phyloP scores from a whole-genome alignment of 2,329 filamentous ascomycete species.

The Rutstroemia sydowiana region DNA sequence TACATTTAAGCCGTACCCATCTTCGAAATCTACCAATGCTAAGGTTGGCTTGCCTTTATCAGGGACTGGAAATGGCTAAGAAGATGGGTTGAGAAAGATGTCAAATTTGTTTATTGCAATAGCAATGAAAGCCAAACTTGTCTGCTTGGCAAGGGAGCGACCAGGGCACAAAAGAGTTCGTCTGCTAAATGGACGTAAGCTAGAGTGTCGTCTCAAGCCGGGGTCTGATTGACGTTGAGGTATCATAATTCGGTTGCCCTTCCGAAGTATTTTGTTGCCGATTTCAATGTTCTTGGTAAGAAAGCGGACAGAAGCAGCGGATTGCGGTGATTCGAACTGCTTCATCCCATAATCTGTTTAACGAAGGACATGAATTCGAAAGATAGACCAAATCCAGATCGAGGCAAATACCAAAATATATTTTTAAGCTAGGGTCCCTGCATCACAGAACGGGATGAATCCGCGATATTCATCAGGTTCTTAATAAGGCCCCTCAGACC shows the following conservation, averaged over 20 bases:
- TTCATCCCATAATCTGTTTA: conserved; percentile 3
- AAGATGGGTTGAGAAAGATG: not conserved
- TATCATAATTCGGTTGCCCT: conserved; percentile 3
- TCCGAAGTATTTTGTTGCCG: conserved; percentile 2
- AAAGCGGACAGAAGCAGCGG: conserved; percentile 3
- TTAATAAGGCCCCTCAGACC: no score
- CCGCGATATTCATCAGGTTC: no score
- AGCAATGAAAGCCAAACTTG: not conserved
- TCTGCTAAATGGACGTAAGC: conserved; percentile 8
- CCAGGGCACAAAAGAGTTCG: conserved; percentile 8
- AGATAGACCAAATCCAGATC: no score
- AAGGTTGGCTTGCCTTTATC: conserved; percentile 1
- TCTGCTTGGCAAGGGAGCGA: conserved; percentile 1
- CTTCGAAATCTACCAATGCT: not conserved
- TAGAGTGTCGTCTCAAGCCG: not conserved
- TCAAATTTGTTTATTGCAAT: conserved; percentile 1
- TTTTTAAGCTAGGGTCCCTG: no score
- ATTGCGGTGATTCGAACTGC: not conserved
- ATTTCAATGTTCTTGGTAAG: not conserved
- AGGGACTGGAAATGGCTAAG: not conserved
- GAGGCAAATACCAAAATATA: no score
- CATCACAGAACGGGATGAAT: no score
- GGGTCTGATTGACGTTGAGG: conserved; percentile 2
- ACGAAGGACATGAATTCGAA: no score
- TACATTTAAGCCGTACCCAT: conserved; percentile 3